Evolutionary conservation across 2,329 filamentous ascomycete genomes (phyloP).

Genomic region (Colletotrichum truncatum): DNA sequence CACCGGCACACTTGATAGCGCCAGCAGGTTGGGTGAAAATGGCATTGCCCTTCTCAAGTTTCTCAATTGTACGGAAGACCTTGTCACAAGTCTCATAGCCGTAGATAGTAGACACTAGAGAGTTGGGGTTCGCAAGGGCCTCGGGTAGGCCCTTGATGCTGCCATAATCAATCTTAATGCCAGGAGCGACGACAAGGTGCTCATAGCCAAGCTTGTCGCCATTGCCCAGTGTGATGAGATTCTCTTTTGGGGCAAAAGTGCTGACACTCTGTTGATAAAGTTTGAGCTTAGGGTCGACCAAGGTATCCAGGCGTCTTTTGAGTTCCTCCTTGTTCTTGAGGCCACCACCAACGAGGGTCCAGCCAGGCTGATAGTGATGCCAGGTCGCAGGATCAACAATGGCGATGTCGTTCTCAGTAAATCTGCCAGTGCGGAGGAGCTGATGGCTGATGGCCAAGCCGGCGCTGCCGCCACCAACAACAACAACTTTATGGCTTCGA

Average conservation of each 20-base stretch:
- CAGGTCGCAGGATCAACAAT: constrained; percentile 69
- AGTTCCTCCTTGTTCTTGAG: constrained; percentile 70
- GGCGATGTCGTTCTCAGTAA: constrained; percentile 68
- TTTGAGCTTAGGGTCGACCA: constrained; percentile 69
- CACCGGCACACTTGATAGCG: constrained; percentile 68
- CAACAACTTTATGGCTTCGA: constrained; percentile 66
- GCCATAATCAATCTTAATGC: constrained; percentile 60
- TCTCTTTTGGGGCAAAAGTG: constrained; percentile 63
- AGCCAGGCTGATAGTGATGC: constrained; percentile 76
- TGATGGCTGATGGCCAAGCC: constrained; percentile 74
- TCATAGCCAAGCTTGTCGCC: constrained; percentile 69
- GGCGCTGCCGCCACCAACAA: constrained; percentile 73
- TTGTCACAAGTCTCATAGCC: constrained; percentile 65
- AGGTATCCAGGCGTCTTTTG: constrained; percentile 54
- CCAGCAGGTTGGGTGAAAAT: constrained; percentile 69
- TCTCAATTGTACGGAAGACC: constrained; percentile 57
- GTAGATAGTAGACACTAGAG: constrained; percentile 66
- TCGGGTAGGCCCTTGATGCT: constrained; percentile 65
- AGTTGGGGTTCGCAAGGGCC: constrained; percentile 57
- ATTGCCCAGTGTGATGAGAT: constrained; percentile 62
- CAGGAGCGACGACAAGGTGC: constrained; percentile 70
- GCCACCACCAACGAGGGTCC: constrained; percentile 74
- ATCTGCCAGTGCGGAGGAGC: constrained; percentile 67
- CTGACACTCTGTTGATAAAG: constrained; percentile 64
- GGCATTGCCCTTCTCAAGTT: constrained; percentile 58